Evolutionary conservation across 1,284 basidiomycete species (phyloP).

Genomic region (Apiotrichum gracile): DNA sequence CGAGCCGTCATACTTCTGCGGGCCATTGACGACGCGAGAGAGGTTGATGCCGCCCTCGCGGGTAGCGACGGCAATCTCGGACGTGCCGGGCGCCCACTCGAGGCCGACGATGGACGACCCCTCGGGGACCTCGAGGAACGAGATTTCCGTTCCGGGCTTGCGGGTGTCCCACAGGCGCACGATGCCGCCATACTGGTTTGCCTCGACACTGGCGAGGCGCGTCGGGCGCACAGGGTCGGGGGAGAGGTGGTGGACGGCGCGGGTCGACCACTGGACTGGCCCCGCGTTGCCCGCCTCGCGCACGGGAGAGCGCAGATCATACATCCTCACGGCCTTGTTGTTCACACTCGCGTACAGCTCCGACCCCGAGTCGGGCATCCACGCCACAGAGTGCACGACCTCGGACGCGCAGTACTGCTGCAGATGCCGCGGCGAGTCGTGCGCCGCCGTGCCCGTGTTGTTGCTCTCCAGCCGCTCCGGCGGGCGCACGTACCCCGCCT

Average conservation of each 20-base stretch:
- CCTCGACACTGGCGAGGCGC: constrained; percentile 40
- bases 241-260: constrained; percentile 34
- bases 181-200: constrained; percentile 19
- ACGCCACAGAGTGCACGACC: constrained; percentile 35
- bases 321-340: constrained; percentile 35
- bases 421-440: constrained; percentile 26
- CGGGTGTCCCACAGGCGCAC: constrained; percentile 44
- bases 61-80: constrained; percentile 34
- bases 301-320: constrained; percentile 33
- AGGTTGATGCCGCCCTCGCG: constrained; percentile 39
- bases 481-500: constrained; percentile 4
- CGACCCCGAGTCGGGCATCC: constrained; percentile 17
- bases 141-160: constrained; percentile 27
- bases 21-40: constrained; percentile 37
- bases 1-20: constrained; percentile 6
- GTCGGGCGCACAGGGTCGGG: constrained; percentile 23
- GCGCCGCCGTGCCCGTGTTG: constrained; percentile 14
- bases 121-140: constrained; percentile 29
- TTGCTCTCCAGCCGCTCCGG: constrained; percentile 15
- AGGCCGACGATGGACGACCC: constrained; percentile 20
- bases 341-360: constrained; percentile 34
- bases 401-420: constrained; percentile 44
- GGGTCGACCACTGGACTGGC: constrained; percentile 26
- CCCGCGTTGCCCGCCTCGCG: constrained; percentile 4
- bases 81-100: constrained; percentile 25